Percentiles rank a stretch among this genome's conserved stretches.
Conservation (phyloP, 2,329 filamentous ascomycete species). For the Cladosporium sp. region DNA sequence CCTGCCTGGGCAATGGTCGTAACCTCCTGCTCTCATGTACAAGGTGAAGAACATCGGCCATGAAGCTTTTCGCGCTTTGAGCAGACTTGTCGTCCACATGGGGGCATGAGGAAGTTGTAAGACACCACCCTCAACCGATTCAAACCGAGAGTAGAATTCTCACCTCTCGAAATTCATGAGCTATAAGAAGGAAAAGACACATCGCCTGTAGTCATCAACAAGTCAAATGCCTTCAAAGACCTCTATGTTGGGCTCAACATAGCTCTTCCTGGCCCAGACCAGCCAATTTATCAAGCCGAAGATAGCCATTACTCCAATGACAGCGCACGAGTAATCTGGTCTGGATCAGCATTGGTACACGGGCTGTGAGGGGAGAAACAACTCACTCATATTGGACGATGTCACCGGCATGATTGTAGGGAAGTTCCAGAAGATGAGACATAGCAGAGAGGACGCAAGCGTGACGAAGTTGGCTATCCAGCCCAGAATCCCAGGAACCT, state of each 20-base stretch:
- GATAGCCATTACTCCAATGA: neutral
- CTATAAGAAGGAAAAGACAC: too few species aligned
- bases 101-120: too few species aligned
- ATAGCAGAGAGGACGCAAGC: neutral
- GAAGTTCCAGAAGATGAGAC: neutral
- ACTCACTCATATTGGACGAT: neutral
- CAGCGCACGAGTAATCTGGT: neutral
- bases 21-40: too few species aligned
- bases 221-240: neutral
- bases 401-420: neutral
- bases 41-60: too few species aligned
- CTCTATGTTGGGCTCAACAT: neutral
- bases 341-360: neutral
- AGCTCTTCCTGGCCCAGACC: neutral
- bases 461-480: slow-evolving; percentile 1
- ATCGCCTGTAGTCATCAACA: too few species aligned
- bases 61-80: too few species aligned
- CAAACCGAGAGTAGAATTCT: too few species aligned
- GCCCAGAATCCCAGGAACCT: neutral
- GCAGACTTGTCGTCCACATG: too few species aligned
- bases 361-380: neutral
- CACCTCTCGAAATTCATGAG: too few species aligned
- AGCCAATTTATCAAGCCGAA: neutral
- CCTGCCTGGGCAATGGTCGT: too few species aligned
- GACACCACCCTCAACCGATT: too few species aligned